These are phyloP conservation scores for Cyberlindnera mississippiensis DNA, from an alignment of 805 yeast genomes.

Conservation along the genomic window DNA sequence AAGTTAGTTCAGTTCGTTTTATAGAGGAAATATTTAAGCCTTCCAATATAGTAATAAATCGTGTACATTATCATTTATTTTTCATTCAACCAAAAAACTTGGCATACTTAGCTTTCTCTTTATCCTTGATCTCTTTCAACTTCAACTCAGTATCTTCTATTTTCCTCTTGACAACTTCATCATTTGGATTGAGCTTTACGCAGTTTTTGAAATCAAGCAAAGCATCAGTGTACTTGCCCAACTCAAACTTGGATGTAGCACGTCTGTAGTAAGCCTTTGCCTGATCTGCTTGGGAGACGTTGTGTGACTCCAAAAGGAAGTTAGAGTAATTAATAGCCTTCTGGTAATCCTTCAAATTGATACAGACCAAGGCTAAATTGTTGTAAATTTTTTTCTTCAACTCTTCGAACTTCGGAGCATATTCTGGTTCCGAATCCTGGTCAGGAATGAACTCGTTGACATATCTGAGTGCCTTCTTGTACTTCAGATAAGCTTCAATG, in stretches of 20 bases:
- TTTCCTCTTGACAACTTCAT: conserved; percentile 44
- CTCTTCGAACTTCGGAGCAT: conserved; percentile 44
- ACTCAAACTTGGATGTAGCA: conserved; percentile 42
- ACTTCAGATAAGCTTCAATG: conserved; percentile 56
- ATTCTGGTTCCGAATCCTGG: conserved; percentile 51
- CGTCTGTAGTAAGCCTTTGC: conserved; percentile 60
- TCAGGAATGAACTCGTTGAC: conserved; percentile 73
- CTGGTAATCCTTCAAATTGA: conserved; percentile 46
- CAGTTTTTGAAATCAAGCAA: conserved; percentile 44
- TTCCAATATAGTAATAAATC: no score
- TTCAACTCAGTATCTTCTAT: conserved; percentile 37
- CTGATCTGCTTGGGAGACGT: conserved; percentile 35
- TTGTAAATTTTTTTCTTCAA: conserved; percentile 38
- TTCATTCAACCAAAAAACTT: conserved; percentile 47
- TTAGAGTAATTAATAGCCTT: conserved; percentile 51
- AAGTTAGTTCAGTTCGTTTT: not conserved
- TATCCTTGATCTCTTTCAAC: conserved; percentile 41
- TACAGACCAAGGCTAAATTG: conserved; percentile 54
- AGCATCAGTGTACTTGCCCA: conserved; percentile 48
- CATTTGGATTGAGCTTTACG: conserved; percentile 41
- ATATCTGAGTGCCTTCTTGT: conserved; percentile 61
- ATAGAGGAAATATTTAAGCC: no score
- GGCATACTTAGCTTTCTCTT: conserved; percentile 52
- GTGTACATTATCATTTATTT: no score
- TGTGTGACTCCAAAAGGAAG: conserved; percentile 50